Percentiles rank a stretch among this genome's conserved stretches.
Evolutionary conservation across 1,139 yeast species (phyloP).

Genomic region (Meyerozyma guilliermondii): DNA sequence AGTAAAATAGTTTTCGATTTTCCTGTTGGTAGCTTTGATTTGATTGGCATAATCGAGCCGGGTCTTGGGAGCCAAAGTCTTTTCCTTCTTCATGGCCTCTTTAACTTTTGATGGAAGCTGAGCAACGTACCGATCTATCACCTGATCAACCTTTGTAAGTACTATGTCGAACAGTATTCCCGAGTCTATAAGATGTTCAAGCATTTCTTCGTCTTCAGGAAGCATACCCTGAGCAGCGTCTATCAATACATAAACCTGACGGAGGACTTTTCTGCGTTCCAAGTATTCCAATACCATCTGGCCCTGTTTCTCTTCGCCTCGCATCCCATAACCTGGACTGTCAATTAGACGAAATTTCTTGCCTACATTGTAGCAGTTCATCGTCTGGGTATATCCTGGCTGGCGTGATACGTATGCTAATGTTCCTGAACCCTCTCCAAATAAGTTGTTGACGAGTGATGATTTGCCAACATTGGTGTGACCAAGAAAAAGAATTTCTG

Average conservation of each 20-base stretch:
- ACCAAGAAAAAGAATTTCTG: constrained; percentile 73
- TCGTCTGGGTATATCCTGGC: constrained; percentile 75
- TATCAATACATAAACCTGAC: constrained; percentile 56
- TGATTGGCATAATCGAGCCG: constrained; percentile 7
- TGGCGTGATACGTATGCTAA: constrained; percentile 52
- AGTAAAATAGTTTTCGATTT: constrained; percentile 19
- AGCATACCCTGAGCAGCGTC: constrained; percentile 56
- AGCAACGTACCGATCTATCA: constrained; percentile 23
- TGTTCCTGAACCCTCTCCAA: constrained; percentile 10
- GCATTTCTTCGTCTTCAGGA: constrained; percentile 49
- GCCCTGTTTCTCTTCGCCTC: constrained; percentile 64
- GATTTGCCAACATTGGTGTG: constrained; percentile 86
- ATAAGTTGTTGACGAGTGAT: constrained; percentile 57
- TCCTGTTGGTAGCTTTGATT: constrained; percentile 18
- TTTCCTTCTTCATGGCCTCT: constrained; percentile 5
- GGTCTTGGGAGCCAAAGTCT: constrained; percentile 3
- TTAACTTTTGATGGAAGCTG: constrained; percentile 2
- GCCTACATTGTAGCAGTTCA: constrained; percentile 68
- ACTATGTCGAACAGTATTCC: constrained; percentile 72
- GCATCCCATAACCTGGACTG: constrained; percentile 82
- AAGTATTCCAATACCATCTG: constrained; percentile 60
- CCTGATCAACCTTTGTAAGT: constrained; percentile 68
- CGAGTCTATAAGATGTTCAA: constrained; percentile 42
- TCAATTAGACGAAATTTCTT: constrained; percentile 64
- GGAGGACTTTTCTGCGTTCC: constrained; percentile 44